Base-by-base conservation (phyloP, 139 green algal genomes). In the Astrephomene gubernaculifera region DNA sequence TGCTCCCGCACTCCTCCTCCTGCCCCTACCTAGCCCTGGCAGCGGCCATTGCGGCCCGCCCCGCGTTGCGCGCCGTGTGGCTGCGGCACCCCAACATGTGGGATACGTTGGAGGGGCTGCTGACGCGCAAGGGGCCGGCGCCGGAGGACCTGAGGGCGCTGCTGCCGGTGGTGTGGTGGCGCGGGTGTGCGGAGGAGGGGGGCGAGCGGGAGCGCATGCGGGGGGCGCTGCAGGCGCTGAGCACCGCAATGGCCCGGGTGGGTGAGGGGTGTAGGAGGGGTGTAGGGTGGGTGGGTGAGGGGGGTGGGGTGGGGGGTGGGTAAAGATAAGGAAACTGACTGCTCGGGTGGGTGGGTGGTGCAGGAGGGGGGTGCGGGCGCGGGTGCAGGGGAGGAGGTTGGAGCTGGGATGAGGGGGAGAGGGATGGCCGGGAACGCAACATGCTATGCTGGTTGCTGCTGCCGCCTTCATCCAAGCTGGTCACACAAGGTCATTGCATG, bases 71-170 rank as follows among this genome's bases (percentile, higher is more conserved):
- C 38, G 29, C n/a, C 2, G 45, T 71, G 54, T 86, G 82, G 85
- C 53, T 85, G 44, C n/a, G 44, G 4, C 57, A 83, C n/a, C 75
- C 60, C 0, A 61, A 89, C 53, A 78, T 89, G 14, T 68, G 49
- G 22, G 1, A 63, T 19, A 52, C 88, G 45, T 27, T 96, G 65
- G 95, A 97, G 81, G 82, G 80, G 22, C 89, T 96, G 27, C 86
- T 98, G 61, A 89, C 88, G 29, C 86, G 88, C 70, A 97, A 96
- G 81, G 79, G 86, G 9, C 92, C 93, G 38, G 95, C 90, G 61
- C 49, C 81, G 2, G 83, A 94, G 10, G 95, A 98, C 81, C 83
- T 97, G 12, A 78, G 86, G 43, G 68, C 67, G 45, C 76, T 96
- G 83, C 82, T 95, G 87, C 90, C 92, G 39, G 36, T 61, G 21